Conservation (phyloP, 1,284 basidiomycete species). For the Heliocybe sulcata region DNA sequence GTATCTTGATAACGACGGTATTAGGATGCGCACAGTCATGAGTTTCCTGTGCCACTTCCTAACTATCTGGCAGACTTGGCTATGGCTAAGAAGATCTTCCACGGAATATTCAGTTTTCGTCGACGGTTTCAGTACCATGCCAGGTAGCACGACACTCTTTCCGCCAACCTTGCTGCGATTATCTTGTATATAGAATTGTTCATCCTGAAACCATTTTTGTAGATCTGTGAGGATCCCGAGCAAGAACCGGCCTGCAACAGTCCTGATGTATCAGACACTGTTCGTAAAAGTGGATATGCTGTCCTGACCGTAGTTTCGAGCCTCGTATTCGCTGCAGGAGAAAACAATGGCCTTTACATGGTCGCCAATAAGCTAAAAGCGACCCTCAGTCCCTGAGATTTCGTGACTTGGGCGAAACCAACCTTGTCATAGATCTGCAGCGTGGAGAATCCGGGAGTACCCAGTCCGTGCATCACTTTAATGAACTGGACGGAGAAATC, state of each 20-base stretch:
- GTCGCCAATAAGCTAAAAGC: conserved; percentile 66
- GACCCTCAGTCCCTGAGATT: not conserved
- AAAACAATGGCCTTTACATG: conserved; percentile 83
- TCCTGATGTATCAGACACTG: conserved; percentile 1
- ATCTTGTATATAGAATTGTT: conserved; percentile 58
- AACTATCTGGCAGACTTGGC: conserved; percentile 60
- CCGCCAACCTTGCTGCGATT: conserved; percentile 61
- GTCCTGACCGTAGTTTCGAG: conserved; percentile 83
- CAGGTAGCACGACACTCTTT: conserved; percentile 56
- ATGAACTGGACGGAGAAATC: conserved; percentile 92
- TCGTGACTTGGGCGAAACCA: conserved; percentile 10
- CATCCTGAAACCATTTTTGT: conserved; percentile 70
- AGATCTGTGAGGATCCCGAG: conserved; percentile 72
- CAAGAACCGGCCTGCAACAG: conserved; percentile 69
- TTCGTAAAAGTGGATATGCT: conserved; percentile 4
- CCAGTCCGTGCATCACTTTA: conserved; percentile 79
- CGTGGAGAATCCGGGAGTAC: conserved; percentile 84
- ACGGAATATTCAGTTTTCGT: conserved; percentile 34
- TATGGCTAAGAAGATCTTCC: conserved; percentile 63
- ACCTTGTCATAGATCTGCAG: conserved; percentile 85
- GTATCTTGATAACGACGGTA: not conserved
- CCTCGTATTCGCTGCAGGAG: conserved; percentile 93
- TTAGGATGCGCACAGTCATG: conserved; percentile 36
- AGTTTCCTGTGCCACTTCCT: conserved; percentile 82
- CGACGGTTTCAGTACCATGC: conserved; percentile 49